A percentile compares a stretch with the other conserved stretches of the same genome.
phyloP scores from a whole-genome alignment of 2,329 filamentous ascomycete genomes.

The Cercospora sp. region DNA sequence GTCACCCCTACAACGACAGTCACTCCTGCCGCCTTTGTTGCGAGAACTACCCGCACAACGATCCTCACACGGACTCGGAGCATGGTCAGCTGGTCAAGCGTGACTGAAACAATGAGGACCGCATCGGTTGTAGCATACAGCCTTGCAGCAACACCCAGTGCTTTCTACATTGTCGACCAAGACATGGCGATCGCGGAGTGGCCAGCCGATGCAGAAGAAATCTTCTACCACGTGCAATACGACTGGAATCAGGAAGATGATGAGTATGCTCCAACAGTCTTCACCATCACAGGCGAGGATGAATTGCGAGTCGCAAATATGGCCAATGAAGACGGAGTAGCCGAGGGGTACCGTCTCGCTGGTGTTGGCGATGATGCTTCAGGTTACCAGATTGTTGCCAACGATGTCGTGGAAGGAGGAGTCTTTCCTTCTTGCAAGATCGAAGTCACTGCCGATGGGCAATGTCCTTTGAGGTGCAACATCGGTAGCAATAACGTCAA shows the following conservation, averaged over 20 bases:
- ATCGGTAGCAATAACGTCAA: conserved; percentile 1
- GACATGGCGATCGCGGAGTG: conserved; percentile 12
- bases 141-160: conserved; percentile 7
- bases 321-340: not conserved
- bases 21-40: not conserved
- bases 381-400: conserved; percentile 5
- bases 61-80: not conserved
- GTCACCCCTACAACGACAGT: not conserved
- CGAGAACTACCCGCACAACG: not conserved
- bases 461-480: conserved; percentile 6
- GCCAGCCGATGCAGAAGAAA: conserved; percentile 7
- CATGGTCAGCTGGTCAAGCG: not conserved
- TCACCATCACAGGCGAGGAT: conserved; percentile 3
- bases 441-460: conserved; percentile 6
- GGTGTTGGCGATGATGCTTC: not conserved
- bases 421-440: conserved; percentile 1
- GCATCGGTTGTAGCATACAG: not conserved
- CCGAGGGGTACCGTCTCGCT: conserved; percentile 2
- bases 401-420: not conserved
- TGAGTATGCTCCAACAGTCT: conserved; percentile 7
- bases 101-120: not conserved
- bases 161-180: conserved; percentile 7
- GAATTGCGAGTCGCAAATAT: conserved; percentile 2
- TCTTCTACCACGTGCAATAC: conserved; percentile 4
- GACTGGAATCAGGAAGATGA: not conserved